A percentile compares a stretch with the other conserved stretches of the same genome.
phyloP scores from a whole-genome alignment of 2,329 filamentous ascomycete species.

The Cordyceps cateniannulata region DNA sequence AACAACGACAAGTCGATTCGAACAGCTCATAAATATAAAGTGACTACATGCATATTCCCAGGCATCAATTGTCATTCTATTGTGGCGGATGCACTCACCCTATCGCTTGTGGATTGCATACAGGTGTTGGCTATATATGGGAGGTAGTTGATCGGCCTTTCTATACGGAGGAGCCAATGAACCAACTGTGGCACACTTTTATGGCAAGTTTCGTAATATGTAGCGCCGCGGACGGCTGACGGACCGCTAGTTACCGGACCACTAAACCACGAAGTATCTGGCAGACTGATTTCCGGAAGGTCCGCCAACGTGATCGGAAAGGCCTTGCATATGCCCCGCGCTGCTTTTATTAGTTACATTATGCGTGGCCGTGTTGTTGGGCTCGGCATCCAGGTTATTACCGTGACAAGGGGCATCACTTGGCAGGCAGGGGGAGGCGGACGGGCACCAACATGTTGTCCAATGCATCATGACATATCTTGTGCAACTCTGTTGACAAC shows the following conservation, averaged over 20 bases:
- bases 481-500: neutral
- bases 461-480: neutral
- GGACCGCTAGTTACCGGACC: neutral
- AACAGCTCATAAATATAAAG: no score
- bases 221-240: no score
- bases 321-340: constrained; percentile 8
- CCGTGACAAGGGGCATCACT: neutral
- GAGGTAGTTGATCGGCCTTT: no score
- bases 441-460: neutral
- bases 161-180: no score
- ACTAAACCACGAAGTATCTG: no score
- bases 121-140: neutral
- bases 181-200: no score
- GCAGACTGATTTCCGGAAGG: neutral
- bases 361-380: neutral
- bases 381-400: neutral
- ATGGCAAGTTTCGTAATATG: no score
- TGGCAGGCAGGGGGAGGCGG: neutral
- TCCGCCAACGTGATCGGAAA: constrained; percentile 11
- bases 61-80: neutral
- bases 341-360: neutral
- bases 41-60: no score
- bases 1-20: no score
- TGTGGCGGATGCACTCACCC: neutral
- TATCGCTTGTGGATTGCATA: neutral